Percentiles rank a stretch among this genome's conserved stretches.
These are phyloP conservation scores for Cutaneotrichosporon sp. DNA, from an alignment of 1,284 basidiomycete species.

Conservation along the genomic window DNA sequence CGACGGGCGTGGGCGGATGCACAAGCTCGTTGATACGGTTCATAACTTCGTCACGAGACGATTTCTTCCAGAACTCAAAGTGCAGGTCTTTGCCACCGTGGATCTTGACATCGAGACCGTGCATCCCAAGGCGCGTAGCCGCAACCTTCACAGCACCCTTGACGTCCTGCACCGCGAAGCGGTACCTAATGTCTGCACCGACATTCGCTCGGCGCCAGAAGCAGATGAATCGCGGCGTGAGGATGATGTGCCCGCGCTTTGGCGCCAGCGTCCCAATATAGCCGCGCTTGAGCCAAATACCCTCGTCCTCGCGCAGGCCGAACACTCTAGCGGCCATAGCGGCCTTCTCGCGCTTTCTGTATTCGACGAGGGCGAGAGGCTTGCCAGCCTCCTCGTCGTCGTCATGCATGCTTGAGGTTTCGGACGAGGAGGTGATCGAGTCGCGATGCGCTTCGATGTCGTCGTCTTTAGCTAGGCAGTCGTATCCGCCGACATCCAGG, in stretches of 20 bases:
- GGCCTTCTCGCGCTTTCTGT: constrained; percentile 36
- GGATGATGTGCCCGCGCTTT: constrained; percentile 45
- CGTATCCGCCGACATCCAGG: constrained; percentile 36
- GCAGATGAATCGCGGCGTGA: constrained; percentile 42
- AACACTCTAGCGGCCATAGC: constrained; percentile 40
- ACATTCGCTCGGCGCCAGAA: constrained; percentile 45
- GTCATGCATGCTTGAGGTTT: constrained; percentile 3
- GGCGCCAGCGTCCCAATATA: constrained; percentile 39
- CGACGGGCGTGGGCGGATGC: neutral
- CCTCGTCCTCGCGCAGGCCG: constrained; percentile 43
- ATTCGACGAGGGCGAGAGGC: constrained; percentile 12
- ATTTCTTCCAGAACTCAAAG: constrained; percentile 54
- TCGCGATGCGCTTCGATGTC: constrained; percentile 20
- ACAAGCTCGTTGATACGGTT: constrained; percentile 22
- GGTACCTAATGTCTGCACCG: constrained; percentile 51
- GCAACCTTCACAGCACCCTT: constrained; percentile 49
- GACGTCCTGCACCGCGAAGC: constrained; percentile 53
- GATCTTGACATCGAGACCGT: constrained; percentile 54
- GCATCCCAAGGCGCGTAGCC: constrained; percentile 46
- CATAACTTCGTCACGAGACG: constrained; percentile 52
- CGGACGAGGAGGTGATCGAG: neutral
- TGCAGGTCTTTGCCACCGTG: constrained; percentile 54
- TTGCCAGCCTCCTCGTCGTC: constrained; percentile 9
- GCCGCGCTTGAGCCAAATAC: constrained; percentile 48
- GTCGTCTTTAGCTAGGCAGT: constrained; percentile 38